phyloP scores from a whole-genome alignment of 2,329 filamentous ascomycete species.

The Xylariales sp. region DNA sequence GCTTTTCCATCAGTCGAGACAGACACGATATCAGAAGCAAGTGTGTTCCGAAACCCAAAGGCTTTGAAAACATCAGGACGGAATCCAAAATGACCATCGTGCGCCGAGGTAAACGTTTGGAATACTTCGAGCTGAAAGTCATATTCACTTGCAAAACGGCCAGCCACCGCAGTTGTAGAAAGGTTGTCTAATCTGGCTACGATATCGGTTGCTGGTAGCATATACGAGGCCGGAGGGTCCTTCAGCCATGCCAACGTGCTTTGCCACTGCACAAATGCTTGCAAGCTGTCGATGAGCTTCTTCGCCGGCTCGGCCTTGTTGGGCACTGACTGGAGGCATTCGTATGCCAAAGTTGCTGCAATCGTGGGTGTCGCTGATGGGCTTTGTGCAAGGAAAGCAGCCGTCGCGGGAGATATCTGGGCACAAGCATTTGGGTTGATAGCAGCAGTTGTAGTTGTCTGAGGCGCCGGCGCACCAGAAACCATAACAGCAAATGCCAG shows the following conservation, averaged over 20 bases:
- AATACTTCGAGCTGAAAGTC: constrained; percentile 52
- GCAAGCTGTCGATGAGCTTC: constrained; percentile 31
- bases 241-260: constrained; percentile 44
- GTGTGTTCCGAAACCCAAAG: constrained; percentile 38
- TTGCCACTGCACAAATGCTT: constrained; percentile 43
- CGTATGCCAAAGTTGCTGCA: constrained; percentile 29
- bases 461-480: neutral
- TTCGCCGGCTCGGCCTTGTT: constrained; percentile 30
- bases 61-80: constrained; percentile 48
- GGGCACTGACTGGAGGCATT: constrained; percentile 35
- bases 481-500: neutral
- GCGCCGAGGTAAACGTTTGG: constrained; percentile 45
- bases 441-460: neutral
- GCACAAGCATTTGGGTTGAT: neutral
- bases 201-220: constrained; percentile 44
- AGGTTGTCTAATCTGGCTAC: constrained; percentile 41
- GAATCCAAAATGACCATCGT: constrained; percentile 62
- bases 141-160: constrained; percentile 47
- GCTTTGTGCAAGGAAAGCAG: neutral
- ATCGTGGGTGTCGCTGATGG: constrained; percentile 22
- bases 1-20: constrained; percentile 56
- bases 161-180: constrained; percentile 32
- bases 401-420: neutral
- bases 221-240: constrained; percentile 47
- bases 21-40: constrained; percentile 44